A percentile compares a stretch with the other conserved stretches of the same genome.
Conservation (phyloP, 805 yeast genomes). For the Isabelozyma rhagii region DNA sequence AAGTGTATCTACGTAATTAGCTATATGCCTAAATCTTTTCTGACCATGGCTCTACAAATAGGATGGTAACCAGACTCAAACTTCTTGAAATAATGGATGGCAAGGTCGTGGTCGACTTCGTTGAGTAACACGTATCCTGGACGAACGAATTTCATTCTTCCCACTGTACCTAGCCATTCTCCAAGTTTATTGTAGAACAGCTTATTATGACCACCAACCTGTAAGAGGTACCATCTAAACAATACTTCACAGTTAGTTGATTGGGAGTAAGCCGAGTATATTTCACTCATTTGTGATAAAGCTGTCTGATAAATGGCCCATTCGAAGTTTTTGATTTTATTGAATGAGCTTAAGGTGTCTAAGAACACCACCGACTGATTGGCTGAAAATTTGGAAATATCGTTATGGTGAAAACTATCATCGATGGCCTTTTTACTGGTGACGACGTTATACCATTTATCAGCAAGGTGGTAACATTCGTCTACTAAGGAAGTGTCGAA, state of each 20-base stretch:
- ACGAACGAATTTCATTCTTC: constrained; percentile 92
- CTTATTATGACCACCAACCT: constrained; percentile 50
- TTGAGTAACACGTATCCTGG: constrained; percentile 74
- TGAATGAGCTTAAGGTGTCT: constrained; percentile 57
- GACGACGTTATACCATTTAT: constrained; percentile 55
- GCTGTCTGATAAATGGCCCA: constrained; percentile 35
- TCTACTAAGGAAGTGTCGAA: constrained; percentile 80
- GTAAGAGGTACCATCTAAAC: constrained; percentile 72
- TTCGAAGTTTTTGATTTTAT: constrained; percentile 36
- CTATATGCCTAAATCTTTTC: constrained; percentile 63
- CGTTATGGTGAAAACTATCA: constrained; percentile 40
- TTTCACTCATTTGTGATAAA: constrained; percentile 29
- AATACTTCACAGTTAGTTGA: constrained; percentile 78
- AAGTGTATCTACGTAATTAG: not conserved
- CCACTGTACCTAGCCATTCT: constrained; percentile 85
- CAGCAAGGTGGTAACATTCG: constrained; percentile 63
- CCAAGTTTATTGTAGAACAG: constrained; percentile 55
- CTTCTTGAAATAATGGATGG: constrained; percentile 60
- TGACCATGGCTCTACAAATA: constrained; percentile 78
- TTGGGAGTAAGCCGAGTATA: constrained; percentile 39
- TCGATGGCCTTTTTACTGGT: constrained; percentile 1
- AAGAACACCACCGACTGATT: constrained; percentile 79
- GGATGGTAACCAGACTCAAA: constrained; percentile 72
- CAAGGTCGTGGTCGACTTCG: constrained; percentile 61
- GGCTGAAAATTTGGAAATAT: constrained; percentile 59